Conservation (phyloP, 768 basidiomycete species). For the Postia placenta region DNA sequence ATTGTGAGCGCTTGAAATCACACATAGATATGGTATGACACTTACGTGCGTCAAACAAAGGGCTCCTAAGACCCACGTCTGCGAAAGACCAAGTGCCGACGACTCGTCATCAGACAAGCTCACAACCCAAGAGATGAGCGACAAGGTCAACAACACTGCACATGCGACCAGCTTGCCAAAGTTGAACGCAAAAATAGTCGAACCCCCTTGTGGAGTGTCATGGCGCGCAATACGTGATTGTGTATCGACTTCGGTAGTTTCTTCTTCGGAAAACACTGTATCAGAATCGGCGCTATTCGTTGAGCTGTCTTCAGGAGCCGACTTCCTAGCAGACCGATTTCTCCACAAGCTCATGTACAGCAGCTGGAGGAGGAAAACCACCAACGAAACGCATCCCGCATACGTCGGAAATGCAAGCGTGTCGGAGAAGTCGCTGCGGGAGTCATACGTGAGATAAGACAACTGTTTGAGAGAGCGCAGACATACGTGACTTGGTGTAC, state of each 20-base stretch:
- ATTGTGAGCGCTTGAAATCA: slow-evolving; percentile 25
- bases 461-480: too few relatives aligned
- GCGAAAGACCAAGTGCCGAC: neutral
- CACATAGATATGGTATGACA: neutral
- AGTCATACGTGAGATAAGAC: too few relatives aligned
- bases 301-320: neutral
- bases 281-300: neutral
- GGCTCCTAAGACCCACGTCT: neutral
- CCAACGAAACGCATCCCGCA: neutral
- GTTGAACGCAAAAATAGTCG: neutral
- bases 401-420: neutral
- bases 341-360: neutral
- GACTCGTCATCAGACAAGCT: neutral
- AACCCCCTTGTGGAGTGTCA: neutral
- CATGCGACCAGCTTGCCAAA: neutral
- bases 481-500: too few relatives aligned
- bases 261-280: too few relatives aligned
- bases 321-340: neutral
- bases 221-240: neutral
- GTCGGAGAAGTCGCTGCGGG: too few relatives aligned
- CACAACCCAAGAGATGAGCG: neutral
- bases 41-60: neutral
- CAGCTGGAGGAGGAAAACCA: neutral
- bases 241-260: neutral
- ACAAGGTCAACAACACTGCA: neutral